Base-by-base conservation (phyloP, 352 stramenopile species). In the Peronospora farinosa region DNA sequence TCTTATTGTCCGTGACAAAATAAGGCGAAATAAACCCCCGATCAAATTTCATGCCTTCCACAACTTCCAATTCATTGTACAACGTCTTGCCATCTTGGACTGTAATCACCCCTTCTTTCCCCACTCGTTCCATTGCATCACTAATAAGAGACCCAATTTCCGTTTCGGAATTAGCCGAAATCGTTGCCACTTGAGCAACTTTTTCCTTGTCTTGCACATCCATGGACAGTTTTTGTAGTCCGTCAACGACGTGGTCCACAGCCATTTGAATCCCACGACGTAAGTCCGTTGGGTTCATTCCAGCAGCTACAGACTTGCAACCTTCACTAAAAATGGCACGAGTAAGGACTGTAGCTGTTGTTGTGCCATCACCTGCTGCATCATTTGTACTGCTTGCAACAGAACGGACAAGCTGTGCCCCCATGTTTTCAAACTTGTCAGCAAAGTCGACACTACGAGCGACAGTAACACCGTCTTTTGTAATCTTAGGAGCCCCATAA, bases 41-140 rank as follows among this genome's bases (percentile, higher is more conserved):
- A 74, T 99, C 97, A 64, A 99, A 99, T 69, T 98, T 98, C 97
- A 99, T 99, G 55, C 97, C 97, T 65, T 99, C 97, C 7, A 99
- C 96, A 40, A 99, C 96, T 69, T 99, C 96, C 21, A 99, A 80
- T 77, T 99, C 96, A 81, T 99, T 98, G 60, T 97, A 94, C 44
- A 99, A 71, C 21, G 96, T 99, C 86, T 99, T 99, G 55, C 96
- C 97, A 74, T 99, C 97, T 80, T 99, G 94, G 28, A 97, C 88
- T 13, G 92, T 98, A 74, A 98, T 98, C 23, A 98, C 95, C 50
- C 97, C 97, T 59, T 99, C 97, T 73, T 99, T 99, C 57, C 97
- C 97, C 23, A 99, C 97, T 44, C 95, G 84, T 74, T 99, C 97
- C 96, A 99, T 99, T 55, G 97, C 97, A 68, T 98, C 96, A 41